phyloP scores from a whole-genome alignment of 2,329 filamentous ascomycete genomes.

The Proliferodiscus dingleyae region DNA sequence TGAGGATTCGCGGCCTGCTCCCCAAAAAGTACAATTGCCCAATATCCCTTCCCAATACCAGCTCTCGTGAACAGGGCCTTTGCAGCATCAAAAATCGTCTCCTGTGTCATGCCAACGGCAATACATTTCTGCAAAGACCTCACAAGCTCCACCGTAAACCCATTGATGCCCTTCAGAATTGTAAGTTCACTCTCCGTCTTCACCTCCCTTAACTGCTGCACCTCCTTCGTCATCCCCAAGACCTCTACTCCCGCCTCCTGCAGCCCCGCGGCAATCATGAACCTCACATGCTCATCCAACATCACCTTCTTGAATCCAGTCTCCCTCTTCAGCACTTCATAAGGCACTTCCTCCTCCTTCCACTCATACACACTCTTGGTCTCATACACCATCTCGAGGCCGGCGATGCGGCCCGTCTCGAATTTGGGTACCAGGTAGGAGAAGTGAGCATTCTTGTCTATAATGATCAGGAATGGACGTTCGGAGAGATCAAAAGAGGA shows the following conservation, averaged over 20 bases:
- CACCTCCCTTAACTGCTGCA: constrained; percentile 52
- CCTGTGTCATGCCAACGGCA: constrained; percentile 49
- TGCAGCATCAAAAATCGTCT: constrained; percentile 49
- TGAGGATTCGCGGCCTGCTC: constrained; percentile 37
- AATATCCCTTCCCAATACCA: constrained; percentile 50
- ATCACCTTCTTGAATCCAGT: constrained; percentile 40
- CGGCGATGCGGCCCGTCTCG: constrained; percentile 52
- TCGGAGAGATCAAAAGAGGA: constrained; percentile 57
- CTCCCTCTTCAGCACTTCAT: constrained; percentile 46
- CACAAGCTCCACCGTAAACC: constrained; percentile 55
- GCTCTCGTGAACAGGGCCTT: constrained; percentile 47
- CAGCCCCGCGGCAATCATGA: constrained; percentile 57
- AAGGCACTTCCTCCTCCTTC: constrained; percentile 61
- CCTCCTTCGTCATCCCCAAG: constrained; percentile 45
- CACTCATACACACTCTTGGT: constrained; percentile 52
- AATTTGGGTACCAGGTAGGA: constrained; percentile 56
- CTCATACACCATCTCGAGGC: constrained; percentile 49
- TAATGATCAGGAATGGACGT: constrained; percentile 56
- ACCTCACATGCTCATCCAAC: constrained; percentile 60
- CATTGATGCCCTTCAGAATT: constrained; percentile 55
- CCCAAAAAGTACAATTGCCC: constrained; percentile 58
- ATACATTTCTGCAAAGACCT: constrained; percentile 50
- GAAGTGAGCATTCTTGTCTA: constrained; percentile 46
- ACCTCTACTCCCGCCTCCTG: constrained; percentile 47
- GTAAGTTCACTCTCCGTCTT: constrained; percentile 53